Conservation (phyloP, 768 basidiomycete species). For the Epithele typhae region DNA sequence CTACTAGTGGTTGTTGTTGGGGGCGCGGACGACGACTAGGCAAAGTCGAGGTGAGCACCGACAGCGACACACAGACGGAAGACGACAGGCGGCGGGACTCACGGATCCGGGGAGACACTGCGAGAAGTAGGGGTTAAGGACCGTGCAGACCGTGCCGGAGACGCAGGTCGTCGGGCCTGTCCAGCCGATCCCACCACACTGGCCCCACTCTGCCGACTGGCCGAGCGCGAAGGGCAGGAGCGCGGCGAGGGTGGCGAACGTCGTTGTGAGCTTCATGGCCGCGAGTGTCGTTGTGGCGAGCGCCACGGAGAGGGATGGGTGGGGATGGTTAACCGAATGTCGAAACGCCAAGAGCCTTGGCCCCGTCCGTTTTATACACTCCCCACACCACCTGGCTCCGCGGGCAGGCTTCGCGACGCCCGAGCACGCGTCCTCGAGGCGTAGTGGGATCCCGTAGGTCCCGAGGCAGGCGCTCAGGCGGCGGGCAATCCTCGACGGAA, state of each 20-base stretch:
- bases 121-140: conserved; percentile 38
- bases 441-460: too few relatives aligned
- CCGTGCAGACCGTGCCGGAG: conserved; percentile 35
- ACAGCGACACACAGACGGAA: too few relatives aligned
- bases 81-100: too few relatives aligned
- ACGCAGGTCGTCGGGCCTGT: conserved; percentile 34
- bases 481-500: conserved; percentile 14
- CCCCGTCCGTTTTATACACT: conserved; percentile 9
- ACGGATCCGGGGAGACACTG: conserved; percentile 36
- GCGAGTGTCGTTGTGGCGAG: not conserved
- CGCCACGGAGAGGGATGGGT: not conserved
- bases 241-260: conserved; percentile 26
- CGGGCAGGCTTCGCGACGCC: not conserved
- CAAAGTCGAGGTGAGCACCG: too few relatives aligned
- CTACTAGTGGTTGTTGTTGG: not conserved
- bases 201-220: conserved; percentile 25
- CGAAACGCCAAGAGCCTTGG: conserved; percentile 9
- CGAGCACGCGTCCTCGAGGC: too few relatives aligned
- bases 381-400: not conserved
- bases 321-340: not conserved
- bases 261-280: conserved; percentile 20
- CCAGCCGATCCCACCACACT: conserved; percentile 36
- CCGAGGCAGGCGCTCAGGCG: too few relatives aligned
- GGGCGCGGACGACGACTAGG: not conserved
- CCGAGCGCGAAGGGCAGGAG: conserved; percentile 22